These are phyloP conservation scores for Tuber aestivum DNA, from an alignment of 495 filamentous ascomycete genomes.

Conservation along the genomic window DNA sequence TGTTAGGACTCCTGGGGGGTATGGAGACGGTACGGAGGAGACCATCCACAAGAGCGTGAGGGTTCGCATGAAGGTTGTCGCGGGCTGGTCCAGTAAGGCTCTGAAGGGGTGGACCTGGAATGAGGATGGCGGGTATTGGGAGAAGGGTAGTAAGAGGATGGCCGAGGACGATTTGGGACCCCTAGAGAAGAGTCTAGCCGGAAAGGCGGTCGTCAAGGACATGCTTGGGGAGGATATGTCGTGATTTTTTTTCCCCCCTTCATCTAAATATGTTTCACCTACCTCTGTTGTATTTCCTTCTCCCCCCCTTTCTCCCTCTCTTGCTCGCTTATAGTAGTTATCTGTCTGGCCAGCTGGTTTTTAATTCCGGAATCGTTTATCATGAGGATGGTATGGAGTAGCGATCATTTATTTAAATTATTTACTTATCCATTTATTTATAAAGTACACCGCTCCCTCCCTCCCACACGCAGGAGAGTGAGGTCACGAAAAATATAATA, in stretches of 20 bases:
- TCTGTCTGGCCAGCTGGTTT: too few species aligned
- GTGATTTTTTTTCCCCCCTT: neutral
- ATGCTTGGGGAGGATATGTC: conserved; percentile 30
- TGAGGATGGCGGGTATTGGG: conserved; percentile 17
- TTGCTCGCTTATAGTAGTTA: too few species aligned
- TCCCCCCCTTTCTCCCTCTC: neutral
- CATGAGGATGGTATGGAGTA: too few species aligned
- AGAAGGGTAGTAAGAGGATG: conserved; percentile 23
- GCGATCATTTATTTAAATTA: too few species aligned
- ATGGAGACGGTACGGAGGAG: conserved; percentile 28
- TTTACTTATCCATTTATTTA: too few species aligned
- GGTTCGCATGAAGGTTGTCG: conserved; percentile 20
- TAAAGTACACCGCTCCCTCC: too few species aligned
- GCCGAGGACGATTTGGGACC: conserved; percentile 31
- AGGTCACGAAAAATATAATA: too few species aligned
- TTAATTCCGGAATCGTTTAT: too few species aligned
- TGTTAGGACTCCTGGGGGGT: conserved; percentile 27
- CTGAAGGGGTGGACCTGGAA: conserved; percentile 33
- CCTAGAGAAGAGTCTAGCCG: conserved; percentile 35
- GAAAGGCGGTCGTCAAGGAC: conserved; percentile 30
- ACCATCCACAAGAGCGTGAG: conserved; percentile 32
- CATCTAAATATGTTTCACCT: neutral
- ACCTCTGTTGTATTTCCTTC: neutral
- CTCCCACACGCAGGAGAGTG: too few species aligned
- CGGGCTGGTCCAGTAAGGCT: conserved; percentile 26